Percentiles rank a stretch among this genome's conserved stretches.
These are phyloP conservation scores for Pholiota conissans DNA, from an alignment of 768 basidiomycete genomes.

Conservation along the genomic window DNA sequence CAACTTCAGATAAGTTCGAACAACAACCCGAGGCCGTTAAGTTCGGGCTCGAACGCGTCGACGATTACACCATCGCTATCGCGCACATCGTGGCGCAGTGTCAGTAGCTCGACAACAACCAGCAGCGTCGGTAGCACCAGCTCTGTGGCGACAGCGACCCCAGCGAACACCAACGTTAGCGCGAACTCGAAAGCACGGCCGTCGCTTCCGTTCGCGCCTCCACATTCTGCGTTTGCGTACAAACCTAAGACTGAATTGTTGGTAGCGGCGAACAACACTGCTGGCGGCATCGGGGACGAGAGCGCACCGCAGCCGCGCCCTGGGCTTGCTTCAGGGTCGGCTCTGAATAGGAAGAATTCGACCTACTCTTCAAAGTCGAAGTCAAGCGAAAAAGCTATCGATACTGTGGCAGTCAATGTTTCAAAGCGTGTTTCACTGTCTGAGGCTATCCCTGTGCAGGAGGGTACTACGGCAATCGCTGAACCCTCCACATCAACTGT, in stretches of 20 bases:
- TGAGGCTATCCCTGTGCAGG: neutral
- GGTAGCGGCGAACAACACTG: neutral
- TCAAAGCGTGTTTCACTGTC: too few relatives aligned
- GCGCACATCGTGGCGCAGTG: neutral
- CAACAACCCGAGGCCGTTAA: neutral
- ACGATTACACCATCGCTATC: neutral
- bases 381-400: neutral
- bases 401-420: neutral
- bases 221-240: neutral
- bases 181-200: neutral
- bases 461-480: neutral
- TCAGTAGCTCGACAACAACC: neutral
- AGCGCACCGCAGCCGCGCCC: neutral
- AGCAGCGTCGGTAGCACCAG: neutral
- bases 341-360: neutral
- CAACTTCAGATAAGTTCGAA: too few relatives aligned
- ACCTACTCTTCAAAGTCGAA: neutral
- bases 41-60: neutral
- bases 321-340: slow-evolving; percentile 1
- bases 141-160: neutral
- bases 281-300: neutral
- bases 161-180: neutral
- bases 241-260: neutral
- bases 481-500: neutral
- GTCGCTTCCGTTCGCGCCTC: slow-evolving; percentile 1